Base-by-base conservation (phyloP, 148 eudicot species). In the Tetragonia tetragonoides region DNA sequence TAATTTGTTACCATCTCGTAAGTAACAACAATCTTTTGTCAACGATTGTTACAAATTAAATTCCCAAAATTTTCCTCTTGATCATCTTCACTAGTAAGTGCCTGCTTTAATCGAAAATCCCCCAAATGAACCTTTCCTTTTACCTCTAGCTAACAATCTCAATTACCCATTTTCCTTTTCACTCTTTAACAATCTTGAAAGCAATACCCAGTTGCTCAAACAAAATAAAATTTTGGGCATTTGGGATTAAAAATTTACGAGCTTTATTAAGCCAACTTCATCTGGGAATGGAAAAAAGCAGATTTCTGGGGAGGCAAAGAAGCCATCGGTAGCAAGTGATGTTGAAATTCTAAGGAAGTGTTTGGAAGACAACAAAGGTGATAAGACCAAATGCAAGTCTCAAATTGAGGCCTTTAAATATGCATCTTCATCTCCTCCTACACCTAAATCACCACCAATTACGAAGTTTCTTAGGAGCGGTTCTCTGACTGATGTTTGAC, bases 401-500 rank as follows among this genome's bases (percentile, higher is more conserved):
- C 63, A 79, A 72, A 34, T 80, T 75, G 82, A 84, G 46, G 87
- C 87, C 47, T 83, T 87, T 66, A 82, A 77, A 42, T 81, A 73
- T 28, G 68, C 85, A 3, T 23, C 79, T 72, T 72, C 82, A 46
- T 62, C 82, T 75, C 75, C 85, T 70, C 47, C 62, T 77, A 7
- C 15, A 59, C 41, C 57, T 51, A 70, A 66, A 60, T 24, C 10
- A 78, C 70, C 37, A 15, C 74, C 81, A 61, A n/a, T 77, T 17
- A 63, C 77, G 1, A 84, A 77, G 63, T 2, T 82, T 78, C 77
- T 85, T 53, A 83, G 80, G 77, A 68, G 81, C 67, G 87, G 86
- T 68, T 81, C 87, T 24, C 80, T 89, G 34, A 87, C 89, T 79
- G 92, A 87, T 87, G 88, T 89, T 74, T 82, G 74, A 78, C 23